These are phyloP conservation scores for Dactylorhiza incarnata DNA, from an alignment of 106 monocot species.

Conservation along the genomic window DNA sequence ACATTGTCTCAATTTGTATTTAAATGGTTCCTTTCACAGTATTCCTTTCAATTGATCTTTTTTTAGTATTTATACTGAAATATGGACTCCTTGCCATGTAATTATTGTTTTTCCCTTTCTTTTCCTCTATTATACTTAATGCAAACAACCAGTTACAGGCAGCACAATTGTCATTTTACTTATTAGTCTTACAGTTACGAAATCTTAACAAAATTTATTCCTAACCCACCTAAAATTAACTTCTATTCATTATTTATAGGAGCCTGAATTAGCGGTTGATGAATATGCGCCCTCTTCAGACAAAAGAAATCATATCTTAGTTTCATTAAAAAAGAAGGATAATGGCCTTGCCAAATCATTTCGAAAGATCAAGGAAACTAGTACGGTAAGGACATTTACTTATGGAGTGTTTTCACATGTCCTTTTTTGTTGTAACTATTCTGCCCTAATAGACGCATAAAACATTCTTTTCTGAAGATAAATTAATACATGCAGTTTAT, in stretches of 20 bases:
- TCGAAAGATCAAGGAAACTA: conserved; percentile 78
- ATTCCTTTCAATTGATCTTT: background rate
- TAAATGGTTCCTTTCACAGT: background rate
- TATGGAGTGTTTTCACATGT: too few species aligned
- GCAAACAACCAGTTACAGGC: background rate
- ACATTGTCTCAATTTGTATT: background rate
- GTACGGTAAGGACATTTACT: conserved; percentile 41
- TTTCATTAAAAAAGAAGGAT: conserved; percentile 38
- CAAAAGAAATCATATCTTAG: conserved; percentile 17
- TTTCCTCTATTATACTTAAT: background rate
- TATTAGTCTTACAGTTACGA: background rate
- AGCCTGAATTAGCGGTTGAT: conserved; percentile 20
- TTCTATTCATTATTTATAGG: conserved; percentile 31
- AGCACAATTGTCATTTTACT: background rate
- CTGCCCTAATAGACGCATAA: background rate
- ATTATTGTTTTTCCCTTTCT: background rate
- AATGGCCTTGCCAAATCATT: conserved; percentile 67
- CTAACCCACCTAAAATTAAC: background rate
- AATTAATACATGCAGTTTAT: background rate
- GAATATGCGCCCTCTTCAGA: conserved; percentile 17
- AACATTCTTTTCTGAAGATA: background rate
- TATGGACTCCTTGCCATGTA: background rate
- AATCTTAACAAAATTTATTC: background rate
- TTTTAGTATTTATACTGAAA: background rate
- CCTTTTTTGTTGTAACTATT: background rate